Conservation (phyloP, 371 early-diverging fungal species). For the Enterospora canceri region DNA sequence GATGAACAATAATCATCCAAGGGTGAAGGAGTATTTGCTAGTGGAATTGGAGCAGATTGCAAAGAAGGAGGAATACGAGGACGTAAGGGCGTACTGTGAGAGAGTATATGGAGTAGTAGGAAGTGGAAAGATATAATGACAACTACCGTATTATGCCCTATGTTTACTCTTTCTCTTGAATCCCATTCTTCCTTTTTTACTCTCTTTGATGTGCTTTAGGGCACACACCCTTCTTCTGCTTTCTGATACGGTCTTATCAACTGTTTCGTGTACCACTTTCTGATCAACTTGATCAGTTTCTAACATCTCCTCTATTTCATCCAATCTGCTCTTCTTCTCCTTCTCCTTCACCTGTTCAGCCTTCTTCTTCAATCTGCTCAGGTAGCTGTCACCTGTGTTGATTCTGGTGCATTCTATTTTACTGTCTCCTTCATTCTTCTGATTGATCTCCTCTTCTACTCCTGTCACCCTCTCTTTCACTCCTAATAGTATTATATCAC, state of each 20-base stretch:
- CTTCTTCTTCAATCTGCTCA: neutral
- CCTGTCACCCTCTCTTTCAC: neutral
- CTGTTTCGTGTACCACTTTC: neutral
- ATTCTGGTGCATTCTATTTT: neutral
- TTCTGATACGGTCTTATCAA: neutral
- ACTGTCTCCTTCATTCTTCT: neutral
- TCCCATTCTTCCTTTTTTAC: neutral
- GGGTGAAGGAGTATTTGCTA: neutral
- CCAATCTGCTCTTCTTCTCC: neutral
- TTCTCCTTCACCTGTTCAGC: neutral
- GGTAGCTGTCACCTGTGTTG: neutral
- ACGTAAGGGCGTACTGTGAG: neutral
- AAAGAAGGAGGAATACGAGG: slow-evolving; percentile 1
- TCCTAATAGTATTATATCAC: slow-evolving; percentile 58
- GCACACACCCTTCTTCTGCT: neutral
- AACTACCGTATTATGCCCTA: neutral
- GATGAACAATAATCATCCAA: neutral
- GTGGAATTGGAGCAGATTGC: slow-evolving; percentile 1
- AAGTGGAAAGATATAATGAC: too few species aligned
- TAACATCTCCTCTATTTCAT: neutral
- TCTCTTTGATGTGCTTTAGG: neutral
- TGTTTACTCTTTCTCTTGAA: neutral
- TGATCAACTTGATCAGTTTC: neutral
- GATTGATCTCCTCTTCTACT: neutral
- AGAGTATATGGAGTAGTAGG: neutral